Evolutionary conservation across 1,284 basidiomycete genomes (phyloP), one percentile per base, ranked within the genome.

Genomic region (Amylostereum chailletii): DNA sequence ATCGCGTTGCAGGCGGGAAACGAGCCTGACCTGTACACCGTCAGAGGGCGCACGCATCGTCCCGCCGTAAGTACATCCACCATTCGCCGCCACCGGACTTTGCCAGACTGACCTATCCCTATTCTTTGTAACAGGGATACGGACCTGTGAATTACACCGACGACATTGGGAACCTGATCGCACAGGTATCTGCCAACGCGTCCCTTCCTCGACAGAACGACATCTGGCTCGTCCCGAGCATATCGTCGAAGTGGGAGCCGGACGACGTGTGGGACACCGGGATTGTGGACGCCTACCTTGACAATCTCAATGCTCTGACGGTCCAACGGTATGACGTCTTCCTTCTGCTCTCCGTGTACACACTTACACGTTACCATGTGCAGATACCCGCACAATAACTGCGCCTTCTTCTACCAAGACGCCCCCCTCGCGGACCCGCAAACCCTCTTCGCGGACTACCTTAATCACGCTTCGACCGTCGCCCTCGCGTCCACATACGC

Each of bases 371-470:
- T 47, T 41, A 44, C 34, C 19, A 29, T 43, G 19, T 19, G 19
- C 19, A 71, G 70, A 46, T 77, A 78, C 55, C 75, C 74, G 1
- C 65, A 65, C 11, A 70, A 78, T 67, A 89, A 87, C 57, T 87
- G 84, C 62, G 70, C 71, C 42, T 75, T 79, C 31, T 63, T 73
- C 53, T 79, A 68, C 54, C 65, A 67, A 11, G 79, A 76, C 41
- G 56, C 60, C 0, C 54, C 64, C 2, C 62, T 64, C 43, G 29
- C 59, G 10, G 66, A 76, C 52, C 73, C 79, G 0, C 82, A 86
- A 60, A 57, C 64, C 2, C 66, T 74, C 32, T 83, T 87, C 58
- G 61, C 72, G 0, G 60, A 61, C 7, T 89, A 76, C 60, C 71
- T 88, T 39, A 76, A 69, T 41, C 86, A 90, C 61, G 68, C 70